These are phyloP conservation scores for Penicilliopsis zonata DNA, from an alignment of 495 filamentous ascomycete species.

Conservation along the genomic window DNA sequence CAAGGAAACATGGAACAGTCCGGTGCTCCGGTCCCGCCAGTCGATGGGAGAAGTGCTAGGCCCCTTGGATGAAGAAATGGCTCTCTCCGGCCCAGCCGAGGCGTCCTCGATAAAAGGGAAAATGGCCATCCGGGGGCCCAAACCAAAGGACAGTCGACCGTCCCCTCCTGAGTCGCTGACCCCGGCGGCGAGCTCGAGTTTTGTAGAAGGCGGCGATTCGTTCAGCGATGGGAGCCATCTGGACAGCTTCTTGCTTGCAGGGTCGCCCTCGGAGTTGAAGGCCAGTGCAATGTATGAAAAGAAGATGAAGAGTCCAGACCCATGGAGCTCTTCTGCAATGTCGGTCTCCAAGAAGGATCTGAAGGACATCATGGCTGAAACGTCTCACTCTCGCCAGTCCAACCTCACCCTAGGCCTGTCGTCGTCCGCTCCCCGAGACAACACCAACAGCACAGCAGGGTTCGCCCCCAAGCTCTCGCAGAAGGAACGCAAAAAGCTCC, in stretches of 20 bases:
- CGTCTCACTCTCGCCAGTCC: constrained; percentile 49
- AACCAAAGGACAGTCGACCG: constrained; percentile 9
- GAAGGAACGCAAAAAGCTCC: constrained; percentile 77
- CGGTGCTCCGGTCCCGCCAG: constrained; percentile 49
- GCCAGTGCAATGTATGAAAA: constrained; percentile 9
- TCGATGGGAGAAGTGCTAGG: constrained; percentile 77
- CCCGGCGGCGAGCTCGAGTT: constrained; percentile 16
- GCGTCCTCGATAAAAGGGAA: constrained; percentile 20
- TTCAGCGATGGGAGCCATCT: constrained; percentile 18
- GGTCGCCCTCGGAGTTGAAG: constrained; percentile 20
- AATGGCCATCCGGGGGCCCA: constrained; percentile 12
- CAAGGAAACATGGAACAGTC: constrained; percentile 37
- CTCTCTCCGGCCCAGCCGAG: constrained; percentile 14
- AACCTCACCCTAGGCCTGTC: constrained; percentile 63
- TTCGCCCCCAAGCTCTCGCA: constrained; percentile 59
- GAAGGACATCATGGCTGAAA: constrained; percentile 74
- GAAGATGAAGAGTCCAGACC: constrained; percentile 10
- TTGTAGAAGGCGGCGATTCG: constrained; percentile 15
- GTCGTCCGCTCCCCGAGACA: too few species aligned
- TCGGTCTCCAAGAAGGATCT: constrained; percentile 57
- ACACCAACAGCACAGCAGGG: constrained; percentile 24
- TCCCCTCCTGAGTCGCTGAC: constrained; percentile 13
- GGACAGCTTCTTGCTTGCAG: constrained; percentile 20
- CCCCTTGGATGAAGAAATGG: constrained; percentile 78
- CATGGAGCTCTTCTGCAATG: constrained; percentile 48